Evolutionary conservation across 345 rosid genomes (phyloP).

Genomic region (Gossypium arboreum): DNA sequence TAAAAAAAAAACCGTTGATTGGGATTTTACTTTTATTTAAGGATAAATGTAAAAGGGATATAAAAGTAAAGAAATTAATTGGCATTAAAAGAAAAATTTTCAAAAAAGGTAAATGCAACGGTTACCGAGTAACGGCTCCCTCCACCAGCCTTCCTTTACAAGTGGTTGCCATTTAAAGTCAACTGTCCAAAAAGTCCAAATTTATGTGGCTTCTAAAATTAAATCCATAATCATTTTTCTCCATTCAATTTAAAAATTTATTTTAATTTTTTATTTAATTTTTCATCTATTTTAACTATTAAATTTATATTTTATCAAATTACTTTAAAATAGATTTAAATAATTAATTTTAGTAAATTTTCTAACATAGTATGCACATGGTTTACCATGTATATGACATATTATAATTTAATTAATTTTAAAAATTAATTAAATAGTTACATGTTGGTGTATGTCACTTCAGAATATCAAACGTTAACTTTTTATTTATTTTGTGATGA

Average conservation of each 20-base stretch:
- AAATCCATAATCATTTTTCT: background rate
- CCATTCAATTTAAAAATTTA: background rate
- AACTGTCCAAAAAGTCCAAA: constrained; percentile 9
- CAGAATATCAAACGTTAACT: too few species aligned
- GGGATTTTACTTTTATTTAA: background rate
- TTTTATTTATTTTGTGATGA: too few species aligned
- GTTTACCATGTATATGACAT: too few species aligned
- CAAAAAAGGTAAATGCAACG: background rate
- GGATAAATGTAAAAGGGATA: background rate
- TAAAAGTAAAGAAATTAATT: background rate
- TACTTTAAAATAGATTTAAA: too few species aligned
- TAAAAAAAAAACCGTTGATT: background rate
- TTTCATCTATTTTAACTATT: too few species aligned
- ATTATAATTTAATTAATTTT: too few species aligned
- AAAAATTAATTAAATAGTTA: too few species aligned
- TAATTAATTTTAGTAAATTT: too few species aligned
- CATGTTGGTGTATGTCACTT: too few species aligned
- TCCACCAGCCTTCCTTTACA: constrained; percentile 1
- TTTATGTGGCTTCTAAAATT: background rate
- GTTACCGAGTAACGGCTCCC: background rate
- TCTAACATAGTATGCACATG: too few species aligned
- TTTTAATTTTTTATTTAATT: too few species aligned
- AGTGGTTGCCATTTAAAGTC: background rate
- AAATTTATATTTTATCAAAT: too few species aligned
- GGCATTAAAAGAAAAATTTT: background rate